Evolutionary conservation across 805 yeast genomes (phyloP), one percentile per base, ranked within the genome.

Genomic region (Candida glaebosa): DNA sequence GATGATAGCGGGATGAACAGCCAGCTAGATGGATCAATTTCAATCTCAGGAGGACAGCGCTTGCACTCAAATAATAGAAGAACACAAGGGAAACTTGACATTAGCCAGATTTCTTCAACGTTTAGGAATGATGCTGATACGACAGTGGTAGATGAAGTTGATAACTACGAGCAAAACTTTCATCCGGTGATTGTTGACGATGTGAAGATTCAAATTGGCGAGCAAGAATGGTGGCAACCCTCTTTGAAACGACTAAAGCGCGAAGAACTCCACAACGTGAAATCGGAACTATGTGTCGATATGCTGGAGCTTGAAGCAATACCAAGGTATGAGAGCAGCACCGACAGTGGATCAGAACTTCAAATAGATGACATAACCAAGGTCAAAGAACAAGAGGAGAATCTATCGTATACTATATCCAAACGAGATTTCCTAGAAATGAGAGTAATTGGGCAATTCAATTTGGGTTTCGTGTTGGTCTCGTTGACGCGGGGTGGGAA

Each of bases 371-470:
- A 77, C 41, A 67, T 79, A 14, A 63, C 66, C 4, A 61, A 78
- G 42, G 65, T 58, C 8, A 64, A 64, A 28, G 73, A 71, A 31
- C 87, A 84, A 5, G 90, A 84, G 46, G 65, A 70, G 31, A 64
- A 71, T 33, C 60, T 87, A 38, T 73, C 84, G 0, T 63, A 84
- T 40, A 76, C 78, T 0, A 79, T 91, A 2, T 68, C 76, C 6
- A 91, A 90, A 56, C 52, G 67, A 0, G 96, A 93, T 52, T 93
- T 93, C 53, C 51, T 59, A 3, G 57, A 71, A 3, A 91, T 93
- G 98, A 61, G 73, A 31, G 65, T 93, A 9, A 78, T 91, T 5
- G 99, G 99, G 0, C 99, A 93, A 62, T 93, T 93, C 65, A 93
- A 93, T 58, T 63, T 85, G n/a, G 99, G 98, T 0, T 93, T 93